Conservation (phyloP, 495 filamentous ascomycete species). For the Thermothielavioides terrestris region DNA sequence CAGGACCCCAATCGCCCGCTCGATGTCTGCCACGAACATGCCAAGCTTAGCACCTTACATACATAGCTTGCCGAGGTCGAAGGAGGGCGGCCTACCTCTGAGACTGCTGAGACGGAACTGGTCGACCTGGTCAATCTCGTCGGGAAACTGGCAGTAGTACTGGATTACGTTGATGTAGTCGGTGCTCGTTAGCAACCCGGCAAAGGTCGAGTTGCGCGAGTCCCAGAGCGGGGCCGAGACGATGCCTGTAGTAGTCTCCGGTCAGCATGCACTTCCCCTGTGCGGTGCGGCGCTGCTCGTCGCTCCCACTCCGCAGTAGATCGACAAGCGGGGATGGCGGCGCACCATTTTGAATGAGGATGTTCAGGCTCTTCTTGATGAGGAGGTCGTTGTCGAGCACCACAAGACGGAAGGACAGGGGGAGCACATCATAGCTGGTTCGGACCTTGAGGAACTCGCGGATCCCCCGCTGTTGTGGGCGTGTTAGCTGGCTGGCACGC, state of each 20-base stretch:
- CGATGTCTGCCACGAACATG: constrained; percentile 58
- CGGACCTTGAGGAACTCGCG: constrained; percentile 95
- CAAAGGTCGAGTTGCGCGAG: constrained; percentile 86
- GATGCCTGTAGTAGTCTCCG: constrained; percentile 55
- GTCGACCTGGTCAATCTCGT: constrained; percentile 78
- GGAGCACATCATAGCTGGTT: constrained; percentile 96
- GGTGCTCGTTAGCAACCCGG: constrained; percentile 86
- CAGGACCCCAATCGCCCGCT: constrained; percentile 80
- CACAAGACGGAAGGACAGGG: constrained; percentile 93
- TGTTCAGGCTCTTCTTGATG: constrained; percentile 94
- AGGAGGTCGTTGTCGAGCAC: constrained; percentile 90
- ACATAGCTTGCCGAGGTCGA: too few species aligned
- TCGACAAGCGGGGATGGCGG: background rate
- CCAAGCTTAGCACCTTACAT: constrained; percentile 6
- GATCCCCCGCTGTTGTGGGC: constrained; percentile 60
- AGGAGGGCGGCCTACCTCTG: constrained; percentile 53
- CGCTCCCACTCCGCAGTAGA: background rate
- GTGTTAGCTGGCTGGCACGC: constrained; percentile 8
- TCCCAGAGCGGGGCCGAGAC: constrained; percentile 98
- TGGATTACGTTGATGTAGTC: constrained; percentile 99
- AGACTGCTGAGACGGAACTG: constrained; percentile 91
- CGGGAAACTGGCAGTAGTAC: constrained; percentile 98
- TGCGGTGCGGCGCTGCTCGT: background rate
- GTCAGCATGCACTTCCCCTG: constrained; percentile 4
- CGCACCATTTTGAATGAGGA: constrained; percentile 93